These are phyloP conservation scores for Conticribra guillardii DNA, from an alignment of 108 stramenopile species.

Conservation along the genomic window DNA sequence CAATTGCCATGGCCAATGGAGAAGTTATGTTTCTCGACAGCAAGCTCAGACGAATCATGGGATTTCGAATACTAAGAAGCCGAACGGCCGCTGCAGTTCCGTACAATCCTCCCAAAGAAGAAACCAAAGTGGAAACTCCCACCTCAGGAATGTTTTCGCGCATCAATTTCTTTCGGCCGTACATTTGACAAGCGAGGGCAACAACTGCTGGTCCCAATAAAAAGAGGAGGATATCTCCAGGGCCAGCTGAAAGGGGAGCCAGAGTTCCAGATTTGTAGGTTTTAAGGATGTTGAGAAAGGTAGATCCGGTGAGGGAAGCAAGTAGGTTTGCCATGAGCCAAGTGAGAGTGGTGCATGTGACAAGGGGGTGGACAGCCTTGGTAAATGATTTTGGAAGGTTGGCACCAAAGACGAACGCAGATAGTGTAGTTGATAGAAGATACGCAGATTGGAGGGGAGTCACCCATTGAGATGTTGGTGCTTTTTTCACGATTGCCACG, in stretches of 20 bases:
- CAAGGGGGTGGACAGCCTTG: conserved; percentile 69
- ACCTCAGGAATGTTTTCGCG: conserved; percentile 71
- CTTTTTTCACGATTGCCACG: conserved; percentile 26
- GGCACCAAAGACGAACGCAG: conserved; percentile 74
- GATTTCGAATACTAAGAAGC: conserved; percentile 53
- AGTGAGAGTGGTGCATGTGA: conserved; percentile 70
- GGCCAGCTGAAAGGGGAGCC: conserved; percentile 54
- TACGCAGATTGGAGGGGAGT: conserved; percentile 54
- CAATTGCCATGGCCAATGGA: conserved; percentile 91
- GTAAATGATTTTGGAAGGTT: conserved; percentile 68
- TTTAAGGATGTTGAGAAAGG: conserved; percentile 55
- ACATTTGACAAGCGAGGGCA: conserved; percentile 76
- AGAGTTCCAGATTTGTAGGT: conserved; percentile 66
- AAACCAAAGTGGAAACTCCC: conserved; percentile 57
- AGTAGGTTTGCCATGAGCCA: conserved; percentile 52
- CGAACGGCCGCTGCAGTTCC: conserved; percentile 69
- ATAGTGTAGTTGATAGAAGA: conserved; percentile 65
- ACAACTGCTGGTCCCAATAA: conserved; percentile 83
- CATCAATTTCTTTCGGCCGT: conserved; percentile 74
- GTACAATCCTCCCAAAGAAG: conserved; percentile 75
- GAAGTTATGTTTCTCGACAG: conserved; percentile 86
- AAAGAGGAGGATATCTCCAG: conserved; percentile 76
- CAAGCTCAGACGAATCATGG: conserved; percentile 62
- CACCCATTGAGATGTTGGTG: conserved; percentile 31
- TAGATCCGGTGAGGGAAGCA: conserved; percentile 50